Percentiles rank a stretch among this genome's conserved stretches.
Evolutionary conservation across 2,329 filamentous ascomycete genomes (phyloP).

Genomic region (Zopfia rhizophila): DNA sequence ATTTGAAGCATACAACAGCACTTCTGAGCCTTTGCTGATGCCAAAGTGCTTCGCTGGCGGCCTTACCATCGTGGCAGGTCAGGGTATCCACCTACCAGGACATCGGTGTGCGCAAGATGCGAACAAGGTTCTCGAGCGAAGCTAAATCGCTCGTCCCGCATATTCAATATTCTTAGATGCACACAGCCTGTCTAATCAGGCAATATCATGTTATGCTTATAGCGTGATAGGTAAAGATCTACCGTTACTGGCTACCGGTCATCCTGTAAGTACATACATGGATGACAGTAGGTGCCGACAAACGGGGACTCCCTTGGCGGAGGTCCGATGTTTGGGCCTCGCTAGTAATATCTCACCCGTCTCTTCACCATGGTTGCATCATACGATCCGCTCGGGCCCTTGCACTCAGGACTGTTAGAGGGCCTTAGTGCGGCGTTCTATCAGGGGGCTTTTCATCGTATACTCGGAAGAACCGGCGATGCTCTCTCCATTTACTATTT

Average conservation of each 20-base stretch:
- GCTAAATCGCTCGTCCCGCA: constrained; percentile 13
- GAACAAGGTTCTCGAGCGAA: too few species aligned
- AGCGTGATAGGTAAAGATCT: constrained; percentile 16
- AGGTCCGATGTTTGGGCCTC: constrained; percentile 21
- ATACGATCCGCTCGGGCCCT: constrained; percentile 17
- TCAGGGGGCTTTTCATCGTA: constrained; percentile 12
- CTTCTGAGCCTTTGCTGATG: too few species aligned
- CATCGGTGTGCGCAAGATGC: constrained; percentile 1
- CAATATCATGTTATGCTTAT: background rate
- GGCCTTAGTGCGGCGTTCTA: too few species aligned
- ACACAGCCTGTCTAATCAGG: constrained; percentile 14
- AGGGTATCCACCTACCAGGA: background rate
- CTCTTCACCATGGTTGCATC: constrained; percentile 28
- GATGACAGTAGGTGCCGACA: constrained; percentile 15
- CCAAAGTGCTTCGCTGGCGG: too few species aligned
- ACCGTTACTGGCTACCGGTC: constrained; percentile 24
- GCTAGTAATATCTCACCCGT: constrained; percentile 28
- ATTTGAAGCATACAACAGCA: too few species aligned
- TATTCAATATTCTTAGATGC: constrained; percentile 21
- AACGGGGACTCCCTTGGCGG: constrained; percentile 22
- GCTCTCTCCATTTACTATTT: constrained; percentile 26
- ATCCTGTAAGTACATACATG: constrained; percentile 25
- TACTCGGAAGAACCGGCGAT: constrained; percentile 13
- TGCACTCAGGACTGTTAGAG: too few species aligned
- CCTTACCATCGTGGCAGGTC: background rate